Conservation (phyloP, 1,284 basidiomycete genomes). For the Puccinia novopanici region DNA sequence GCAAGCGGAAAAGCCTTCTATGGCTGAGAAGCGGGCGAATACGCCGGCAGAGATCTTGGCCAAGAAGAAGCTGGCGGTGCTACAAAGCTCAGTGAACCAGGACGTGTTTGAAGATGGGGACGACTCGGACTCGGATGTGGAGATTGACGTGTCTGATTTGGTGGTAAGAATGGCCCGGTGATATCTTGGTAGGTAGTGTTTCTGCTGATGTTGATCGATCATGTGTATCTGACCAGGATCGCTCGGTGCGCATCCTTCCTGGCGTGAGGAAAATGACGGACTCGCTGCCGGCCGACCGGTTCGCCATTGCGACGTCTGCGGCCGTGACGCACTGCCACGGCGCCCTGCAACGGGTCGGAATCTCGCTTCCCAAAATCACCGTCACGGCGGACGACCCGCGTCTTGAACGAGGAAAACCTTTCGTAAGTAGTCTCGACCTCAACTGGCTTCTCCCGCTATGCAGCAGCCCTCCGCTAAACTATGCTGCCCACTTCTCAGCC, state of each 20-base stretch:
- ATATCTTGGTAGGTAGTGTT: too few relatives aligned
- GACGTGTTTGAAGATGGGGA: constrained; percentile 66
- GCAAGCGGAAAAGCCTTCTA: too few relatives aligned
- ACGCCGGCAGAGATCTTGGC: constrained; percentile 57
- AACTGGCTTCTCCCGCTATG: background rate
- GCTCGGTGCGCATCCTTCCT: constrained; percentile 69
- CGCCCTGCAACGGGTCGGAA: constrained; percentile 72
- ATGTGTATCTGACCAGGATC: constrained; percentile 51
- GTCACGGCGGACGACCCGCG: constrained; percentile 74
- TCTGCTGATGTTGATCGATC: too few relatives aligned
- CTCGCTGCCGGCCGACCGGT: constrained; percentile 69
- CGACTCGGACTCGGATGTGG: constrained; percentile 60
- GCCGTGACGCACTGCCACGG: constrained; percentile 71
- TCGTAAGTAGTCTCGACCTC: constrained; percentile 51
- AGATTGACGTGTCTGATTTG: constrained; percentile 64
- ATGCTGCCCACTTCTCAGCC: constrained; percentile 63
- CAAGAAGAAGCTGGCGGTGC: constrained; percentile 58
- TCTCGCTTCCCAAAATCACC: constrained; percentile 71
- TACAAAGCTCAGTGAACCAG: constrained; percentile 59
- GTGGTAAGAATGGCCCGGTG: too few relatives aligned
- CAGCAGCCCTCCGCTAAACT: too few relatives aligned
- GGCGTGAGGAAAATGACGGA: constrained; percentile 71
- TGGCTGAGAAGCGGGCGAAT: background rate
- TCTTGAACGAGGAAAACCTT: constrained; percentile 59
- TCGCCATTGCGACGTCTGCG: constrained; percentile 75